Evolutionary conservation across 2,329 filamentous ascomycete species (phyloP).

Genomic region (Calonectria pteridis): DNA sequence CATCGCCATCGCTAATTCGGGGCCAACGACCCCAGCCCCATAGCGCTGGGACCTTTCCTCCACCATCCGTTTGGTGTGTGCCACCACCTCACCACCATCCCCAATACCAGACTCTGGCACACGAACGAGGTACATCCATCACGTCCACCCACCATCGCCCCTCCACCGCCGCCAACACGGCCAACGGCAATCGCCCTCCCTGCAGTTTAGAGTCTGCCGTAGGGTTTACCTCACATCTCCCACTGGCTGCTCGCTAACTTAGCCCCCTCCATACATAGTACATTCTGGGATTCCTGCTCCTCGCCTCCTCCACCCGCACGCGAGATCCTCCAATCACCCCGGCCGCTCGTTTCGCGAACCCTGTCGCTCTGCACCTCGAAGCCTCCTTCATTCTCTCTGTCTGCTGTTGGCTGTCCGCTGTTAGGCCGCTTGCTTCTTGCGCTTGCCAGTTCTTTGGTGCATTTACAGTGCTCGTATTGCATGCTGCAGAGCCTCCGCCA

Average conservation of each 20-base stretch:
- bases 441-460: slow-evolving; percentile 21
- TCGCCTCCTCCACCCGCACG: slow-evolving; percentile 37
- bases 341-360: slow-evolving; percentile 38
- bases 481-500: slow-evolving; percentile 39
- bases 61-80: slow-evolving; percentile 6
- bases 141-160: neutral
- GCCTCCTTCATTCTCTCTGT: slow-evolving; percentile 41
- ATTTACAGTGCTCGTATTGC: slow-evolving; percentile 22
- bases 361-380: slow-evolving; percentile 39
- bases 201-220: neutral
- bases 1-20: slow-evolving; percentile 7
- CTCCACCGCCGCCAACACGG: slow-evolving; percentile 13
- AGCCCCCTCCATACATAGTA: slow-evolving; percentile 6
- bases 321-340: slow-evolving; percentile 44
- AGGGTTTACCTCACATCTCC: neutral
- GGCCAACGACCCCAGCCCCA: neutral
- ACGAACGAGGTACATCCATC: neutral
- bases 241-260: neutral
- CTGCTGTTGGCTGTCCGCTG: slow-evolving; percentile 6
- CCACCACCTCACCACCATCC: slow-evolving; percentile 3
- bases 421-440: slow-evolving; percentile 31
- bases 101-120: neutral
- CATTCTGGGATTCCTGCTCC: slow-evolving; percentile 22
- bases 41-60: slow-evolving; percentile 12
- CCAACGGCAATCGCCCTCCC: neutral